phyloP scores from a whole-genome alignment of 1,139 yeast species.

The Taphrina betulina region DNA sequence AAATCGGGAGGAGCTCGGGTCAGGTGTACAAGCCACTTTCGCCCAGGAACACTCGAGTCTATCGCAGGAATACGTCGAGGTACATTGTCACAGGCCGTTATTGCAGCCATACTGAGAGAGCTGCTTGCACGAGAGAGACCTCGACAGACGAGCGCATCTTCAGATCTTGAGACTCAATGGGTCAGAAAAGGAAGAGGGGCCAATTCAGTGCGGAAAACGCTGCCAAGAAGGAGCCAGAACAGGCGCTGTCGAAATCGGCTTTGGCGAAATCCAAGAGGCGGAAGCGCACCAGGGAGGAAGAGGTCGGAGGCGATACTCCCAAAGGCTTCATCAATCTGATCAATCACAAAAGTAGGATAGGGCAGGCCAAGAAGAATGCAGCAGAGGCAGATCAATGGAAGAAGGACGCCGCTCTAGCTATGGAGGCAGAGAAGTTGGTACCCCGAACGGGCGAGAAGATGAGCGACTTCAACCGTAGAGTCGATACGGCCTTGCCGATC shows the following conservation, averaged over 20 bases:
- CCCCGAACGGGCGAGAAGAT: slow-evolving; percentile 26
- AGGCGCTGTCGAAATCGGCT: slow-evolving; percentile 6
- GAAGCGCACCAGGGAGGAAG: slow-evolving; percentile 9
- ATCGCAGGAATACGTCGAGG: no score
- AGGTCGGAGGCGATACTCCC: slow-evolving; percentile 28
- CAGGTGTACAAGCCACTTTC: background rate
- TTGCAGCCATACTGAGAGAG: no score
- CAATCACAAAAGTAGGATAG: slow-evolving; percentile 10
- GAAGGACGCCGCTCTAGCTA: slow-evolving; percentile 15
- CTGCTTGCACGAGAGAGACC: no score
- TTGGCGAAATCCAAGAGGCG: slow-evolving; percentile 24
- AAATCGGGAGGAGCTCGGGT: slow-evolving; percentile 10
- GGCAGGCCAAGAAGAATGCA: slow-evolving; percentile 16
- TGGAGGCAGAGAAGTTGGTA: slow-evolving; percentile 21
- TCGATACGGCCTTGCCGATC: slow-evolving; percentile 28
- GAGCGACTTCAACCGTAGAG: slow-evolving; percentile 29
- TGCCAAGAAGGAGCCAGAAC: background rate
- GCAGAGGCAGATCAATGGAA: slow-evolving; percentile 25
- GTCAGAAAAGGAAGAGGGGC: slow-evolving; percentile 27
- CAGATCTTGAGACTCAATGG: no score
- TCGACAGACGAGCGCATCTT: no score
- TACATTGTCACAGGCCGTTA: no score
- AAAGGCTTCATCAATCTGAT: slow-evolving; percentile 21
- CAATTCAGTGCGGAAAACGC: slow-evolving; percentile 11
- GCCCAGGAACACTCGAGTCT: no score